Evolutionary conservation across 2,329 filamentous ascomycete species (phyloP), one percentile per base, ranked within the genome.

Genomic region (Aspergillus melleus): DNA sequence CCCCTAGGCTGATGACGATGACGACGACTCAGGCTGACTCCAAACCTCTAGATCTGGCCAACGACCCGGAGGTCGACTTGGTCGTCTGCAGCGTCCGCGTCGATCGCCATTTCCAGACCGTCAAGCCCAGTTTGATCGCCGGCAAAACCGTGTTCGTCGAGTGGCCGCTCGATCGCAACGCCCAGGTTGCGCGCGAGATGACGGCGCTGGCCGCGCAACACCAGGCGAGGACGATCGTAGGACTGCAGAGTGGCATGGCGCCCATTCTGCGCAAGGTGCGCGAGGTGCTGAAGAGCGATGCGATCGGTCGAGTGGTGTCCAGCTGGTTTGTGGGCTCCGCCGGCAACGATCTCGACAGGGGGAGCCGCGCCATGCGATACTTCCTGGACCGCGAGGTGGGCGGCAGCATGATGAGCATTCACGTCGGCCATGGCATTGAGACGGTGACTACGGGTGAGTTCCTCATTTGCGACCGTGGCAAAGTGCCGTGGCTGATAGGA

Each of bases 61-160:
- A 72, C 0, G 83, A 86, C 57, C 66, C 74, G 0, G 73, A 81
- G 10, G 72, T 87, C 9, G 82, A 87, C 12, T 73, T 88, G 0
- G 82, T 88, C 1, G 81, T 81, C 61, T 64, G 58, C 51, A 77
- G 71, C 47, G 86, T 83, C 0, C 77, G 83, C 4, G 84, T 85
- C 0, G 83, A 86, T 59, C 77, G 77, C 1, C 85, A 88, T 61
- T 75, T 79, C 49, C 58, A 71, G 2, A 79, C 78, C 1, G 73
- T 79, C 0, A 72, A 76, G 11, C 81, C 84, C 0, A 81, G 79
- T 16, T 62, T 86, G 1, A 72, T 74, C 14, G 81, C 82, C 0
- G 85, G 84, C 0, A 86, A 87, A 68, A 66, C 73, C 0, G 77
- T 84, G 0, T 88, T 76, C 58, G 77, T 85, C 0, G 85, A 88